These are phyloP conservation scores for Gorgonomyces haynaldii DNA, from an alignment of 192 early-diverging fungal species.

Conservation along the genomic window DNA sequence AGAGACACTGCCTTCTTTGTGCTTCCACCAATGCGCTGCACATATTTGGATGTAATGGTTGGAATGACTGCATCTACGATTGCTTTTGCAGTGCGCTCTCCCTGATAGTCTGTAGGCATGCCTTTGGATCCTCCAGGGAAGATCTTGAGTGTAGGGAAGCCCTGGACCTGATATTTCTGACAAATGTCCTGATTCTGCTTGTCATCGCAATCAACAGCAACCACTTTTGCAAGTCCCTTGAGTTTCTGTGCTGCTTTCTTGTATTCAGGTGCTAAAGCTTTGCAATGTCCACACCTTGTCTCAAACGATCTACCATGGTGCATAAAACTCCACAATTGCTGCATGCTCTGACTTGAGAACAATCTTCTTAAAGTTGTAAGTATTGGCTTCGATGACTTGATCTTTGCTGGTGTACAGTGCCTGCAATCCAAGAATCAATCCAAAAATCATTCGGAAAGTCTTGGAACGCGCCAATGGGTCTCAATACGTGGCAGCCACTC, in stretches of 20 bases:
- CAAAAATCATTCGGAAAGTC: no score
- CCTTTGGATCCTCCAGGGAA: constrained; percentile 50
- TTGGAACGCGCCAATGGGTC: no score
- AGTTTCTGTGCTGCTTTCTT: constrained; percentile 77
- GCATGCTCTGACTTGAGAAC: constrained; percentile 62
- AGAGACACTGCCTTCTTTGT: constrained; percentile 21
- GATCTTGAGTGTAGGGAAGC: constrained; percentile 79
- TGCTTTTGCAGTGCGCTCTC: constrained; percentile 56
- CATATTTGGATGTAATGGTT: constrained; percentile 37
- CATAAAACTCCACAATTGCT: constrained; percentile 86
- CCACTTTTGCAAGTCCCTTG: constrained; percentile 73
- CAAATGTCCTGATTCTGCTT: constrained; percentile 67
- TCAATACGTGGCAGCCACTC: no score
- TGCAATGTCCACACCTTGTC: constrained; percentile 75
- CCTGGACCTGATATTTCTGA: constrained; percentile 65
- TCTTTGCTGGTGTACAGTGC: no score
- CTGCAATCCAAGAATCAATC: constrained; percentile 10
- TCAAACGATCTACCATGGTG: constrained; percentile 55
- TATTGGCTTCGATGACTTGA: no score
- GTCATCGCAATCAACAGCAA: constrained; percentile 85
- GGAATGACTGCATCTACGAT: constrained; percentile 53
- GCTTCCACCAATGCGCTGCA: constrained; percentile 38
- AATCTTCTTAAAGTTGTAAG: constrained; percentile 56
- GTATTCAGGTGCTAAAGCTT: constrained; percentile 71
- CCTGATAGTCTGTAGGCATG: constrained; percentile 43